phyloP scores from a whole-genome alignment of 1,284 basidiomycete genomes.

The Heliocybe sulcata region DNA sequence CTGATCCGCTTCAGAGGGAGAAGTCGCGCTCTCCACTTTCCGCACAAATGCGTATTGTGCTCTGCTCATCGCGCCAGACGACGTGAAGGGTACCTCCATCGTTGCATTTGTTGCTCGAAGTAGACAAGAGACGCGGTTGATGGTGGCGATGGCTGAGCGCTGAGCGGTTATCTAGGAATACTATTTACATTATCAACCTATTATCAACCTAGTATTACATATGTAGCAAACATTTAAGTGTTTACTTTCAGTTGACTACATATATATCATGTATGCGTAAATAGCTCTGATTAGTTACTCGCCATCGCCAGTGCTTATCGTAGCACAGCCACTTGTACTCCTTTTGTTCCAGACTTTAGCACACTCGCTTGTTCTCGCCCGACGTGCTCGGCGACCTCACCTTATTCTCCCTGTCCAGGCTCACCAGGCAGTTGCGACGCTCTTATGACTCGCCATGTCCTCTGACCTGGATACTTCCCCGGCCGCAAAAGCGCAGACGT shows the following conservation, averaged over 20 bases:
- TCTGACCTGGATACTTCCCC: background rate
- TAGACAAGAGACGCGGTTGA: no score
- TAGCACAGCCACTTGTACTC: background rate
- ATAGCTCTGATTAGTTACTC: no score
- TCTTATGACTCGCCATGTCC: background rate
- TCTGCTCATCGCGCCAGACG: constrained; percentile 68
- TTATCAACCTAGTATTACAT: no score
- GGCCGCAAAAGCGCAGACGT: constrained; percentile 54
- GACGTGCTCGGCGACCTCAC: background rate
- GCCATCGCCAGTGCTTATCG: no score
- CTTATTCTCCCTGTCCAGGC: background rate
- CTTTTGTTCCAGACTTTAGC: background rate
- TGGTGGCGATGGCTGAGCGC: no score
- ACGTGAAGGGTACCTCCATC: constrained; percentile 41
- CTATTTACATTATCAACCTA: no score
- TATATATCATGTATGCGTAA: no score
- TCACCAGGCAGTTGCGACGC: background rate
- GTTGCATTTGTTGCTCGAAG: background rate
- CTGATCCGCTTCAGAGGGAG: constrained; percentile 49
- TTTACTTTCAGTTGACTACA: no score
- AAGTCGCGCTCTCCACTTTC: constrained; percentile 53
- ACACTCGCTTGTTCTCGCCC: background rate
- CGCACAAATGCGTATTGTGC: constrained; percentile 67
- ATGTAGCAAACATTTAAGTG: no score
- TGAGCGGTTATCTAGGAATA: no score